These are phyloP conservation scores for Alloascoidea africana DNA, from an alignment of 805 yeast species.

Conservation along the genomic window DNA sequence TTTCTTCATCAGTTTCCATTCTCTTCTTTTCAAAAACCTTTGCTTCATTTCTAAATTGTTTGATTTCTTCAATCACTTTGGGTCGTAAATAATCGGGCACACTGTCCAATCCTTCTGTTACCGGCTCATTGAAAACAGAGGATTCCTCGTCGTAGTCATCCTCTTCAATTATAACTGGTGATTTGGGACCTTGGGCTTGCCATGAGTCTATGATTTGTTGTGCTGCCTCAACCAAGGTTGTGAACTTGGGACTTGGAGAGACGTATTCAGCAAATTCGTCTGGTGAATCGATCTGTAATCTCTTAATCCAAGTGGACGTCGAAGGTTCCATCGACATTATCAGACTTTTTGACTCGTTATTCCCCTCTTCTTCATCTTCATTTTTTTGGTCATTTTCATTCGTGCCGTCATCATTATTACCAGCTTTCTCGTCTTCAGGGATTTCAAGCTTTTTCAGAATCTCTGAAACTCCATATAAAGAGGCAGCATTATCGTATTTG, in stretches of 20 bases:
- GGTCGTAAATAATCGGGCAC: neutral
- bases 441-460: neutral
- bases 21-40: neutral
- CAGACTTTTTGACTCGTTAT: too few relatives aligned
- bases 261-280: neutral
- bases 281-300: neutral
- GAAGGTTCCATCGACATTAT: neutral
- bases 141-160: neutral
- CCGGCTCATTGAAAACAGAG: neutral
- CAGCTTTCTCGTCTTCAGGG: too few relatives aligned
- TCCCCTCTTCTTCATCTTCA: too few relatives aligned
- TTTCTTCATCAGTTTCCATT: neutral
- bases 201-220: neutral
- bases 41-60: neutral
- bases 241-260: neutral
- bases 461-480: neutral
- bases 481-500: neutral
- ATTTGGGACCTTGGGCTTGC: too few relatives aligned
- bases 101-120: neutral
- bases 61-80: neutral
- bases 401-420: neutral
- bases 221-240: neutral
- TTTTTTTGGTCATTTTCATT: neutral
- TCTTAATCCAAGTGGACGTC: neutral
- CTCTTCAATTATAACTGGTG: neutral